Conservation (phyloP, 2,329 filamentous ascomycete genomes). For the Hymenoscyphus occultus region DNA sequence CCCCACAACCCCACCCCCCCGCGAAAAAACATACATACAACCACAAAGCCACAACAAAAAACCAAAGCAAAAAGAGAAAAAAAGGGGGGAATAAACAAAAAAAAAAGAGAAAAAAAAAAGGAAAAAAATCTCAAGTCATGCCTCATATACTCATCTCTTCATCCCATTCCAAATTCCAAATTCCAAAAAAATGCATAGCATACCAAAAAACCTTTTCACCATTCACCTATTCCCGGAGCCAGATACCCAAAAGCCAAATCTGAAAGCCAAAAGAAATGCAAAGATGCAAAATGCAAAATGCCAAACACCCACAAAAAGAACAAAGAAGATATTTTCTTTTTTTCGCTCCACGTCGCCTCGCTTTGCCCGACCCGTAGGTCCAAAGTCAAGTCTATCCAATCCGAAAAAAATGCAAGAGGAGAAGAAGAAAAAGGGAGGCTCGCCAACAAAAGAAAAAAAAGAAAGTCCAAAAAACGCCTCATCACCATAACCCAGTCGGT, state of each 20-base stretch:
- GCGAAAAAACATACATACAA: too few relatives aligned
- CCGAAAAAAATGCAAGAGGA: neutral
- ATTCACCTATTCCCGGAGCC: too few relatives aligned
- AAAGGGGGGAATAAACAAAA: neutral
- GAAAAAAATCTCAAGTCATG: neutral
- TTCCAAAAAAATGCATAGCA: neutral
- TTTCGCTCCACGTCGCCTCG: too few relatives aligned
- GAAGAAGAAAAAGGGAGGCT: neutral
- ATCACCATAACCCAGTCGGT: neutral
- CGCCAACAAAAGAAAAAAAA: neutral
- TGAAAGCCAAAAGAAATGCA: too few relatives aligned
- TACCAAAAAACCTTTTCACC: too few relatives aligned
- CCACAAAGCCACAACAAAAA: neutral
- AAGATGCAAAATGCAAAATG: too few relatives aligned
- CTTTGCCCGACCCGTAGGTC: too few relatives aligned
- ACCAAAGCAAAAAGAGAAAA: neutral
- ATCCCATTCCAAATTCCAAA: neutral
- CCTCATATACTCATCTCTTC: constrained; percentile 2
- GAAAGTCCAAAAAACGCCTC: neutral
- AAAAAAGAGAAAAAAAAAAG: neutral
- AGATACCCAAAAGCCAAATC: too few relatives aligned
- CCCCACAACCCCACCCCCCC: too few relatives aligned
- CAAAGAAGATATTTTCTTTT: too few relatives aligned
- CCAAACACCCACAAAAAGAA: too few relatives aligned
- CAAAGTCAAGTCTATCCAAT: too few relatives aligned